phyloP scores from a whole-genome alignment of 768 basidiomycete species.

The Hortiboletus campestris region DNA sequence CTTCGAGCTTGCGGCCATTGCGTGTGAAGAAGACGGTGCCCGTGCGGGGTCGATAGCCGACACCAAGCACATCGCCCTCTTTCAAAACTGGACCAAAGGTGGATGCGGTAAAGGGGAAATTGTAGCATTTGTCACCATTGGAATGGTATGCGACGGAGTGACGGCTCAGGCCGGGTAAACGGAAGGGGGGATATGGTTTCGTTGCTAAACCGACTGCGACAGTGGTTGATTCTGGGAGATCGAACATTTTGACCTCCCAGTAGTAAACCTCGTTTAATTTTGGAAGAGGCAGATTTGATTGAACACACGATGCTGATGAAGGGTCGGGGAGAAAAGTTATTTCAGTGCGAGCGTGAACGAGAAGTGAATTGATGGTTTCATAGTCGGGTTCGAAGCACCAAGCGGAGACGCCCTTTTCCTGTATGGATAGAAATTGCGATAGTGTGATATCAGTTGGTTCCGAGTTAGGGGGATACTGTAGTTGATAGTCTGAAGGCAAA shows the following conservation, averaged over 20 bases:
- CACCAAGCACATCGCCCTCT: constrained; percentile 93
- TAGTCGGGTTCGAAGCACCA: constrained; percentile 99
- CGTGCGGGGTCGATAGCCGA: constrained; percentile 93
- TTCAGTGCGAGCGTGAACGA: constrained; percentile 95
- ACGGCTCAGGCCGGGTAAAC: constrained; percentile 81
- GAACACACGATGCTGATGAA: constrained; percentile 89
- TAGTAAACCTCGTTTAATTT: constrained; percentile 99
- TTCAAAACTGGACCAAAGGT: constrained; percentile 83
- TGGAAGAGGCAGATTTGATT: constrained; percentile 94
- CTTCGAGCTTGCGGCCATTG: constrained; percentile 95
- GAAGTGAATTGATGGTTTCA: constrained; percentile 86
- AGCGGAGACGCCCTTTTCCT: constrained; percentile 98
- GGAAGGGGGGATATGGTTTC: constrained; percentile 94
- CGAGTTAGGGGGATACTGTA: constrained; percentile 94
- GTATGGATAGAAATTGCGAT: constrained; percentile 97
- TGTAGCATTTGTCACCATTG: constrained; percentile 95
- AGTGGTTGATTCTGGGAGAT: constrained; percentile 82
- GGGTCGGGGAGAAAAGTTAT: constrained; percentile 98
- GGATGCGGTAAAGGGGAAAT: constrained; percentile 87
- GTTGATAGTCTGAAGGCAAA: constrained; percentile 62
- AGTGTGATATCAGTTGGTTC: constrained; percentile 96
- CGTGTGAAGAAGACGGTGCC: constrained; percentile 99
- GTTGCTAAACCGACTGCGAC: constrained; percentile 95
- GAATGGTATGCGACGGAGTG: constrained; percentile 95
- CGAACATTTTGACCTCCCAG: constrained; percentile 99